phyloP scores from a whole-genome alignment of 208 protist species.

The Trypanosoma mega region DNA sequence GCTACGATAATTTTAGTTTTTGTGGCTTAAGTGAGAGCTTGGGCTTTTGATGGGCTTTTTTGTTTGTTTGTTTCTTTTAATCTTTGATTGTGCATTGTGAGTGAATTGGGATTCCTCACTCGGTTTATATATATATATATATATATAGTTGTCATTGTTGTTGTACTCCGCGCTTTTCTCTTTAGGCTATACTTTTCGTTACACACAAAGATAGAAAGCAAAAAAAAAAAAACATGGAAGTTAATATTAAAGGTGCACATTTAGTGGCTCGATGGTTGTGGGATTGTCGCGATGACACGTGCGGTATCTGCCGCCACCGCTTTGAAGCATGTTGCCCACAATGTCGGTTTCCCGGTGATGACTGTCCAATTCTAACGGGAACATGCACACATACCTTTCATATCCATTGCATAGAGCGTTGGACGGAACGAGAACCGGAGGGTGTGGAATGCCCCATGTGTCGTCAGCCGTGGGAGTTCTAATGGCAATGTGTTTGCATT shows the following conservation, averaged over 20 bases:
- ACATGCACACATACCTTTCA: conserved; percentile 99
- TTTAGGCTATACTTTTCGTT: too few relatives aligned
- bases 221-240: conserved; percentile 74
- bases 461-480: conserved; percentile 77
- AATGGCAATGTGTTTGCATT: background rate
- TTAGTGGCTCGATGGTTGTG: conserved; percentile 87
- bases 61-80: too few relatives aligned
- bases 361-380: conserved; percentile 97
- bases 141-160: too few relatives aligned
- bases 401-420: conserved; percentile 98
- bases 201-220: too few relatives aligned
- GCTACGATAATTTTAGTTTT: background rate
- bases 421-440: conserved; percentile 63
- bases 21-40: too few relatives aligned
- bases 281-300: conserved; percentile 86
- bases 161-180: too few relatives aligned
- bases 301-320: conserved; percentile 80
- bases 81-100: too few relatives aligned
- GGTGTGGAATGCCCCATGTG: conserved; percentile 79
- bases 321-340: conserved; percentile 87
- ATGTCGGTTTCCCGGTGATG: conserved; percentile 83
- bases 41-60: too few relatives aligned
- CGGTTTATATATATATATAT: too few relatives aligned
- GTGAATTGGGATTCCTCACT: too few relatives aligned
- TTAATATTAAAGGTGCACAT: conserved; percentile 77